Conservation (phyloP, 352 stramenopile genomes). For the Globisporangium cylindrosporum region DNA sequence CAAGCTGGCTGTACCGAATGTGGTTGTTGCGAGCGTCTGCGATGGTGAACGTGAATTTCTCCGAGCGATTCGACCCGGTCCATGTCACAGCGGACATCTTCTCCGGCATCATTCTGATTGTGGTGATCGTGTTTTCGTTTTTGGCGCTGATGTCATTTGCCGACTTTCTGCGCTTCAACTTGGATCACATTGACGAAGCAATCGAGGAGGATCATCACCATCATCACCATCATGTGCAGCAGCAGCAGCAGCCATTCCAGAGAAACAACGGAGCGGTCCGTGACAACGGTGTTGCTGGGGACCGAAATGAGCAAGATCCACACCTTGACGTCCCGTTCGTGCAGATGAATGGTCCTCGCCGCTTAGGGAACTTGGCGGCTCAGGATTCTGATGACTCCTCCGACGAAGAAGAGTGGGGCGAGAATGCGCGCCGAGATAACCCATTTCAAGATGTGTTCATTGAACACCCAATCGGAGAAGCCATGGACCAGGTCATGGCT, state of each 20-base stretch:
- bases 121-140: conserved; percentile 93
- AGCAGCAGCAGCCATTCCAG: conserved; percentile 7
- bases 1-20: conserved; percentile 93
- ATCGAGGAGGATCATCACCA: conserved; percentile 36
- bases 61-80: conserved; percentile 64
- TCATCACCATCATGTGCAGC: conserved; percentile 15
- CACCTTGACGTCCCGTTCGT: conserved; percentile 34
- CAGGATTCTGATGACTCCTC: conserved; percentile 48
- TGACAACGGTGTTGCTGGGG: conserved; percentile 4
- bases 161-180: conserved; percentile 91
- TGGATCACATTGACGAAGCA: conserved; percentile 82
- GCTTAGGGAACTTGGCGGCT: conserved; percentile 39
- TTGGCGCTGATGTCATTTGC: conserved; percentile 94
- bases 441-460: conserved; percentile 46
- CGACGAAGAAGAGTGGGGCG: conserved; percentile 45
- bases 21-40: conserved; percentile 88
- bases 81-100: conserved; percentile 86
- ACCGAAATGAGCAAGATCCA: conserved; percentile 23
- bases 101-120: conserved; percentile 86
- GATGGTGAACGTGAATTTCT: conserved; percentile 85
- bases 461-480: conserved; percentile 32
- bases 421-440: conserved; percentile 19
- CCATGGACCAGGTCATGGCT: conserved; percentile 17
- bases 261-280: conserved; percentile 8
- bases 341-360: conserved; percentile 27